Conservation (phyloP, 2,329 filamentous ascomycete genomes). For the Colletotrichum higginsianum region DNA sequence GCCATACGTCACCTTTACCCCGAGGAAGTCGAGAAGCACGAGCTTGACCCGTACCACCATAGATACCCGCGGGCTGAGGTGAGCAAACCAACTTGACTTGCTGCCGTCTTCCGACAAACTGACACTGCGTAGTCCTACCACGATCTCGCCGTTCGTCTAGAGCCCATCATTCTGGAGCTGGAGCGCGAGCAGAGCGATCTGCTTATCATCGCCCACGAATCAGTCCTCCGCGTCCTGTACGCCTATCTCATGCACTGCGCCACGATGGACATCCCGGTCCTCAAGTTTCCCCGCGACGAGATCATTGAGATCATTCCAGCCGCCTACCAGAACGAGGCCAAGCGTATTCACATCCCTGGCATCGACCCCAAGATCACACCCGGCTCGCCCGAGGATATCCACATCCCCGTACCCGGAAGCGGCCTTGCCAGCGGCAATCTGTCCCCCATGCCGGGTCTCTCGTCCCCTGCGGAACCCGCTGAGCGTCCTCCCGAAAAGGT, state of each 20-base stretch:
- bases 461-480: conserved; percentile 61
- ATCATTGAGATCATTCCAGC: conserved; percentile 99
- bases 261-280: conserved; percentile 91
- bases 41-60: conserved; percentile 96
- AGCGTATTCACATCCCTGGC: conserved; percentile 87
- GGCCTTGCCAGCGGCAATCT: conserved; percentile 57
- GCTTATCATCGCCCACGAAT: conserved; percentile 98
- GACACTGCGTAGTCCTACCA: conserved; percentile 84
- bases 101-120: conserved; percentile 7
- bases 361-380: conserved; percentile 78
- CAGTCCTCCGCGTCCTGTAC: conserved; percentile 95
- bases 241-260: conserved; percentile 99
- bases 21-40: conserved; percentile 93
- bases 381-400: conserved; percentile 84
- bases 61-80: conserved; percentile 95
- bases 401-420: conserved; percentile 77
- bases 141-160: conserved; percentile 95
- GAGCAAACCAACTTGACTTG: conserved; percentile 46
- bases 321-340: conserved; percentile 96
- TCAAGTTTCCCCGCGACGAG: conserved; percentile 95
- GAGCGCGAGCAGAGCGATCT: conserved; percentile 97
- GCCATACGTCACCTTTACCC: conserved; percentile 87
- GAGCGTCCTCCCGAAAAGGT: conserved; percentile 64
- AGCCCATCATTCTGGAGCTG: conserved; percentile 97
- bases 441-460: conserved; percentile 64